Percentiles rank a stretch among this genome's conserved stretches.
Conservation (phyloP, 371 early-diverging fungal genomes). For the Zychaea mexicana region DNA sequence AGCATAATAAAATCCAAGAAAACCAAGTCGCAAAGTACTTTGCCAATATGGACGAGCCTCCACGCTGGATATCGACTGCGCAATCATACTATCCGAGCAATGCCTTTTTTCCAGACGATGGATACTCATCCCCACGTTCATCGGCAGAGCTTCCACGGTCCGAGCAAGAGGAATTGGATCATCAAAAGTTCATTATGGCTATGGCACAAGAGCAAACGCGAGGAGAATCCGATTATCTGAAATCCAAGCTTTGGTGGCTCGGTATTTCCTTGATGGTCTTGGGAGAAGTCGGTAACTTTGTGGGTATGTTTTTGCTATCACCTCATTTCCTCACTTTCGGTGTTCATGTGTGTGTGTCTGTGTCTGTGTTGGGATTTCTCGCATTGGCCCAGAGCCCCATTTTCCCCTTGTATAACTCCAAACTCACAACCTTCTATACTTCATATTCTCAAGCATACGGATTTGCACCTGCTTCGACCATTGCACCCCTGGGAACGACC, state of each 20-base stretch:
- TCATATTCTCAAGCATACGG: slow-evolving; percentile 60
- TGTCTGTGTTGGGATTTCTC: too few relatives aligned
- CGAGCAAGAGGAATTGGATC: slow-evolving; percentile 36
- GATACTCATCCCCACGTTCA: slow-evolving; percentile 51
- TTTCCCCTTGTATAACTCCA: too few relatives aligned
- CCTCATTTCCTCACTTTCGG: background rate
- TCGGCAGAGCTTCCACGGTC: slow-evolving; percentile 34
- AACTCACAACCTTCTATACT: too few relatives aligned
- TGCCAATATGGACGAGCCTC: slow-evolving; percentile 49
- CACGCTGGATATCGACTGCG: slow-evolving; percentile 39
- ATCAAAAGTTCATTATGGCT: slow-evolving; percentile 41
- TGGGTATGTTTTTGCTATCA: slow-evolving; percentile 28
- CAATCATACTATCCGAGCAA: slow-evolving; percentile 22
- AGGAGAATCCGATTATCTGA: slow-evolving; percentile 53
- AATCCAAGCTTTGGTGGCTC: slow-evolving; percentile 72
- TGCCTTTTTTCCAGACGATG: slow-evolving; percentile 49
- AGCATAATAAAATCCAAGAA: slow-evolving; percentile 55
- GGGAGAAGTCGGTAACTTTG: slow-evolving; percentile 71
- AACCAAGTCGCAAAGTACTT: slow-evolving; percentile 45
- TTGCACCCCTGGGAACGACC: slow-evolving; percentile 83
- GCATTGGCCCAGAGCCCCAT: too few relatives aligned
- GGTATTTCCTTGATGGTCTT: slow-evolving; percentile 75
- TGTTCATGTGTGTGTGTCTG: too few relatives aligned
- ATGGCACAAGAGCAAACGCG: slow-evolving; percentile 48
- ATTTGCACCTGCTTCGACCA: slow-evolving; percentile 79